Evolutionary conservation across 495 filamentous ascomycete species (phyloP), one percentile per base, ranked within the genome.

Genomic region (Neurospora tetraspora): DNA sequence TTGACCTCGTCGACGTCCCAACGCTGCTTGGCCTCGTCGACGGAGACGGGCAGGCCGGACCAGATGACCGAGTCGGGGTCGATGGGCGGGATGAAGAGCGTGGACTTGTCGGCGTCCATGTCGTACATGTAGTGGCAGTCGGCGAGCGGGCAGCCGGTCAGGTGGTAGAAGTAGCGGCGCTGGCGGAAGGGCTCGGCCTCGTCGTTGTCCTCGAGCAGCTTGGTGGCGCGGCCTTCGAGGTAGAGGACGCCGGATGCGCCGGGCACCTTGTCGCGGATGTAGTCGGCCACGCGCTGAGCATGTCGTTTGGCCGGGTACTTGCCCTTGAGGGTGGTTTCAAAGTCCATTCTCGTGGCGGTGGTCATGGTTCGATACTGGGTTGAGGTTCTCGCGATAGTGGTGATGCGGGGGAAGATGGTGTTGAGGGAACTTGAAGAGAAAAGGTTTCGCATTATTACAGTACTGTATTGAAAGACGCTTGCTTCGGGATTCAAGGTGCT

Each of bases 261-360:
- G 68, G 89, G 87, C 31, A 87, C 80, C 76, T 88, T 88, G 68
- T 83, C 80, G 72, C 83, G 85, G 72, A 98, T 91, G 77, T 89
- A 90, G 71, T 93, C 88, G 18, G 88, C 91, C n/a, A 98, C 94
- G 75, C 89, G 89, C 75, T 89, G 86, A 47, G 92, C 92, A 81
- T 99, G 96, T 31, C 87, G 86, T 82, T 98, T 98, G 53, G 93
- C 96, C n/a, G 96, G 96, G 80, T 99, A 99, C 82, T 97, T 97
- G 68, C 89, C 91, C 74, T 84, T 76, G 34, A 86, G 77, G 61
- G 85, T 79, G 7, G 76, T 80, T 71, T 83, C 80, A 71, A 76
- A 80, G 45, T 79, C 81, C 75, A 80, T 80, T 42, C 37, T 71
- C 23, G 39, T 12, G 27, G 38, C 8, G 12, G 71, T 71, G 23